Percentiles rank a stretch among this genome's conserved stretches.
Evolutionary conservation across 805 yeast species (phyloP).

Genomic region (Metschnikowia chrysomelidarum): DNA sequence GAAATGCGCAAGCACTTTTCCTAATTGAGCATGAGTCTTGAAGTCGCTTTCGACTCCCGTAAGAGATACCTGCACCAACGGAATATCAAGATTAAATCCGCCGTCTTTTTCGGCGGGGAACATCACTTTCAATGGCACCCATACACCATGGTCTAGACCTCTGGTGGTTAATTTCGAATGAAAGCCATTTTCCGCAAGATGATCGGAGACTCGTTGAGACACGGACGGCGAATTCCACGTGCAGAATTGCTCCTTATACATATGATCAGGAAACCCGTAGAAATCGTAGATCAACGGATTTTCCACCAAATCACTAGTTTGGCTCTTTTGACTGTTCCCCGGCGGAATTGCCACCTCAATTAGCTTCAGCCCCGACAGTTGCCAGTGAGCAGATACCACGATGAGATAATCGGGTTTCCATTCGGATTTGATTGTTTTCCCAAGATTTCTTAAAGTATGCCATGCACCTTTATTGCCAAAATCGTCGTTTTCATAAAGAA

Average conservation of each 20-base stretch:
- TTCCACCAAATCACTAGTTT: conserved; percentile 27
- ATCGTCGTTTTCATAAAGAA: conserved; percentile 53
- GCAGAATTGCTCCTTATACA: conserved; percentile 64
- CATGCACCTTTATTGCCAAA: conserved; percentile 65
- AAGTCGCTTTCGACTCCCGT: conserved; percentile 39
- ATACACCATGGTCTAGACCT: conserved; percentile 80
- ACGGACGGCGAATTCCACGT: conserved; percentile 43
- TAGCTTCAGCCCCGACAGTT: conserved; percentile 39
- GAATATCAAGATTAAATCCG: conserved; percentile 42
- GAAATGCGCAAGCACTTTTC: conserved; percentile 50
- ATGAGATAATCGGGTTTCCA: conserved; percentile 65
- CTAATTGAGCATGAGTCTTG: conserved; percentile 50
- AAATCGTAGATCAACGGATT: conserved; percentile 71
- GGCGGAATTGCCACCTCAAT: conserved; percentile 52
- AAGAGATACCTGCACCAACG: conserved; percentile 52
- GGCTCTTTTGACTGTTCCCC: no score
- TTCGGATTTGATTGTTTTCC: conserved; percentile 45
- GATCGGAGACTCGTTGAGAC: conserved; percentile 43
- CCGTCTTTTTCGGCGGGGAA: conserved; percentile 27
- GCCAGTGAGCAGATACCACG: conserved; percentile 80
- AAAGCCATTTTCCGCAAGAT: conserved; percentile 44
- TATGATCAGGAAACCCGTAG: conserved; percentile 63
- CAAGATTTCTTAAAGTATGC: conserved; percentile 47
- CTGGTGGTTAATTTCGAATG: conserved; percentile 46
- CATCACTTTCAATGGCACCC: conserved; percentile 78